These are phyloP conservation scores for Immersiporthe knoxdaviesiana DNA, from an alignment of 2,329 filamentous ascomycete genomes.

Conservation along the genomic window DNA sequence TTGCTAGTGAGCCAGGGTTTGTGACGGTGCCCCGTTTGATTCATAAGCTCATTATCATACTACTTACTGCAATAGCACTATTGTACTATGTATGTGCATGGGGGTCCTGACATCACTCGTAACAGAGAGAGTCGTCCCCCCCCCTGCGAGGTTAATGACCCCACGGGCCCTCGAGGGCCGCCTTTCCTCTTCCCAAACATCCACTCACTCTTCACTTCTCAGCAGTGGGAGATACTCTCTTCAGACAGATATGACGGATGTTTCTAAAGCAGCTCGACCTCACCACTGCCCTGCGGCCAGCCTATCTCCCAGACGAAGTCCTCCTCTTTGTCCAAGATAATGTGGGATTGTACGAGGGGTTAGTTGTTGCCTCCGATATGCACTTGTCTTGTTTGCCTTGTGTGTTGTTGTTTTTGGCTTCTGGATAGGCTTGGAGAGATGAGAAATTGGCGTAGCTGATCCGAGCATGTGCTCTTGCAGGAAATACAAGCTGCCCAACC, in stretches of 20 bases:
- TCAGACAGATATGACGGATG: slow-evolving; percentile 72
- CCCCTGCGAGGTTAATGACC: background rate
- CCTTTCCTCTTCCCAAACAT: slow-evolving; percentile 4
- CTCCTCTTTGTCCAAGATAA: slow-evolving; percentile 96
- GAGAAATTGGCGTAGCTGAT: slow-evolving; percentile 6
- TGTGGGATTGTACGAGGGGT: slow-evolving; percentile 97
- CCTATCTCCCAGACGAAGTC: slow-evolving; percentile 89
- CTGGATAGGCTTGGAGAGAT: background rate
- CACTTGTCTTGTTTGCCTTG: slow-evolving; percentile 19
- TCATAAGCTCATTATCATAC: slow-evolving; percentile 10
- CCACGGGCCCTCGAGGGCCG: background rate
- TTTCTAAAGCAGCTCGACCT: slow-evolving; percentile 95
- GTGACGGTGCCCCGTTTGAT: slow-evolving; percentile 13
- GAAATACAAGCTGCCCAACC: slow-evolving; percentile 92
- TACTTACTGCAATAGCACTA: too few species aligned
- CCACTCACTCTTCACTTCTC: background rate
- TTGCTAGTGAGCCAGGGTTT: too few species aligned
- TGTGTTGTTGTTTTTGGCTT: slow-evolving; percentile 27
- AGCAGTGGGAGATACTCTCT: slow-evolving; percentile 34
- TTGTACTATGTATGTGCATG: slow-evolving; percentile 21
- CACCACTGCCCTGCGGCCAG: slow-evolving; percentile 92
- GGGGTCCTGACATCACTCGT: slow-evolving; percentile 16
- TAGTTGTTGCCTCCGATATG: slow-evolving; percentile 43
- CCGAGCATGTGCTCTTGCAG: slow-evolving; percentile 48
- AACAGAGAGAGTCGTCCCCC: background rate